A percentile compares a stretch with the other conserved stretches of the same genome.
phyloP scores from a whole-genome alignment of 192 early-diverging fungal species.

The Linnemannia schmuckeri region DNA sequence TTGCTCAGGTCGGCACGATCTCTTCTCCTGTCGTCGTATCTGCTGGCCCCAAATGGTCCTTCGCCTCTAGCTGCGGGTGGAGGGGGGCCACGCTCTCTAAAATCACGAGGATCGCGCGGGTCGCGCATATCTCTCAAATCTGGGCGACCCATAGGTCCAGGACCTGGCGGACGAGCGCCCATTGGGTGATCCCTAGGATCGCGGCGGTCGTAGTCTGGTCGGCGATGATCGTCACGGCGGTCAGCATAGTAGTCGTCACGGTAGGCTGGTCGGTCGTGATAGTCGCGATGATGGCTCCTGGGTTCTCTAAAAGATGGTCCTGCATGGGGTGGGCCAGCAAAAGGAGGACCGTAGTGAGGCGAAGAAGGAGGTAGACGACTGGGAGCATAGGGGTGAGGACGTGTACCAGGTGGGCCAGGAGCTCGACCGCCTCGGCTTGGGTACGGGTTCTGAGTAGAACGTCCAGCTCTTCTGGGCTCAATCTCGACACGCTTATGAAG shows the following conservation, averaged over 20 bases:
- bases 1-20: slow-evolving; percentile 30
- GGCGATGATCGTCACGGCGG: slow-evolving; percentile 58
- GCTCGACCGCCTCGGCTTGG: slow-evolving; percentile 31
- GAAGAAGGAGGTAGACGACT: slow-evolving; percentile 25
- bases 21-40: slow-evolving; percentile 58
- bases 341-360: slow-evolving; percentile 43
- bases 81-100: slow-evolving; percentile 48
- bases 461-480: slow-evolving; percentile 40
- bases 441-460: slow-evolving; percentile 35
- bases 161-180: slow-evolving; percentile 30
- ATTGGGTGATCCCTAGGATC: slow-evolving; percentile 24
- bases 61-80: slow-evolving; percentile 47
- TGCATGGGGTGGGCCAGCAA: slow-evolving; percentile 36
- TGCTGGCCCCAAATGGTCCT: slow-evolving; percentile 30
- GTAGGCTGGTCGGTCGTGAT: slow-evolving; percentile 55
- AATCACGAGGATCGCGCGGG: slow-evolving; percentile 32
- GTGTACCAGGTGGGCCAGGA: slow-evolving; percentile 30
- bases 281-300: slow-evolving; percentile 53
- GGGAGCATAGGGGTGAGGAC: slow-evolving; percentile 38
- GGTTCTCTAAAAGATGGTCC: slow-evolving; percentile 44
- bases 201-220: slow-evolving; percentile 56
- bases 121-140: slow-evolving; percentile 39
- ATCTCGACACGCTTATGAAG: slow-evolving; percentile 39
- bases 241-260: slow-evolving; percentile 61
- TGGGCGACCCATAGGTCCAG: slow-evolving; percentile 36